Conservation (phyloP, 495 filamentous ascomycete species). For the Aspergillus heteromorphus region DNA sequence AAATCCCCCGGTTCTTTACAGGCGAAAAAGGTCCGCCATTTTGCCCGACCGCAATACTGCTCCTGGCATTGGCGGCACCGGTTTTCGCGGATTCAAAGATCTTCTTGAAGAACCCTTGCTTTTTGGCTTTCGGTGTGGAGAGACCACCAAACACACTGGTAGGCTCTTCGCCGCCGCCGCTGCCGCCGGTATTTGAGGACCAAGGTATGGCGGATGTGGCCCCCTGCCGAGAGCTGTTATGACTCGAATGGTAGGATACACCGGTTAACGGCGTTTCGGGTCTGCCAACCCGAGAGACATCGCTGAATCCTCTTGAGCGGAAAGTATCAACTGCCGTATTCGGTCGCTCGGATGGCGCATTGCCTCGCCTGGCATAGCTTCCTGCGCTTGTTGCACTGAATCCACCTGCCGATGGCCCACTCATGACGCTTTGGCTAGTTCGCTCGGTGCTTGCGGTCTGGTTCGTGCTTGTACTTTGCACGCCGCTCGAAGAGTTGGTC, state of each 20-base stretch:
- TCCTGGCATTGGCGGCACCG: conserved; percentile 81
- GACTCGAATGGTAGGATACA: conserved; percentile 78
- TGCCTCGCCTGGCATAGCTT: conserved; percentile 73
- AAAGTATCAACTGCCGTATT: conserved; percentile 47
- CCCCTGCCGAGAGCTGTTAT: conserved; percentile 57
- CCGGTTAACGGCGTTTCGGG: conserved; percentile 71
- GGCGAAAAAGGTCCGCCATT: conserved; percentile 44
- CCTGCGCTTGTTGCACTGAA: conserved; percentile 95
- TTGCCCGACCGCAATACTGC: conserved; percentile 68
- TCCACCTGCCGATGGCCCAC: conserved; percentile 79
- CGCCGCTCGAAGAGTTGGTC: conserved; percentile 65
- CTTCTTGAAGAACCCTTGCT: conserved; percentile 92
- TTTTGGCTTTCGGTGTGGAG: conserved; percentile 82
- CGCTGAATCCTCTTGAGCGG: conserved; percentile 40
- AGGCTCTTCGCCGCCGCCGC: conserved; percentile 41
- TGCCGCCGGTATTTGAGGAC: conserved; percentile 27
- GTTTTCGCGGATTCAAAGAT: conserved; percentile 94
- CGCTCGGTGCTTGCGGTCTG: conserved; percentile 65
- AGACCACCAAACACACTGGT: conserved; percentile 66
- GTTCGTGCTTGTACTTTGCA: conserved; percentile 67
- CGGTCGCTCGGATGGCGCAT: conserved; percentile 40
- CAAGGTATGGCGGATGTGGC: conserved; percentile 46
- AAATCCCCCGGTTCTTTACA: conserved; percentile 38
- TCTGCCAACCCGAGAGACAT: conserved; percentile 39
- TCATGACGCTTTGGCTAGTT: conserved; percentile 87